Evolutionary conservation across 768 basidiomycete species (phyloP).

Genomic region (Stropharia rugosoannulata): DNA sequence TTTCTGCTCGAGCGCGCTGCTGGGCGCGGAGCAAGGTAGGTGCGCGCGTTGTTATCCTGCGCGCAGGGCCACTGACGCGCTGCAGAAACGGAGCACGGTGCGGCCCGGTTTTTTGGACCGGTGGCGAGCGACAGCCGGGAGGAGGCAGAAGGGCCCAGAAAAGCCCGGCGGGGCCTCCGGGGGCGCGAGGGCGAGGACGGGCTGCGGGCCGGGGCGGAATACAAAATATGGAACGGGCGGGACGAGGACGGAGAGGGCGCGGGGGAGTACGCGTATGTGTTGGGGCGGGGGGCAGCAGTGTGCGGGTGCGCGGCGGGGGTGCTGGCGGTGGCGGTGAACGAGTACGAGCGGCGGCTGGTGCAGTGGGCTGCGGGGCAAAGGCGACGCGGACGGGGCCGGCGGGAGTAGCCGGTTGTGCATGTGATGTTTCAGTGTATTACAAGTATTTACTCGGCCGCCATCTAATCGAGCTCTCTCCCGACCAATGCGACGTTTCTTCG

Average conservation of each 20-base stretch:
- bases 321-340: conserved; percentile 56
- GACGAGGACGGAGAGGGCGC: conserved; percentile 65
- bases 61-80: not conserved
- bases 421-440: conserved; percentile 1
- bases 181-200: conserved; percentile 10
- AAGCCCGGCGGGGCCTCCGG: conserved; percentile 8
- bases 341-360: conserved; percentile 62
- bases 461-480: conserved; percentile 3
- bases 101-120: conserved; percentile 12
- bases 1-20: conserved; percentile 61
- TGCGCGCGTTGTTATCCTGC: not conserved
- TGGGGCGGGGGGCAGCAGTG: conserved; percentile 52
- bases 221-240: conserved; percentile 63
- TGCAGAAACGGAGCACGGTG: conserved; percentile 13
- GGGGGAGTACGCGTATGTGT: conserved; percentile 46
- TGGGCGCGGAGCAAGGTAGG: conserved; percentile 26
- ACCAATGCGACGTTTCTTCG: conserved; percentile 64
- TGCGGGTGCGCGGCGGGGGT: conserved; percentile 53
- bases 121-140: conserved; percentile 3
- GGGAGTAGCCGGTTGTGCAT: not conserved
- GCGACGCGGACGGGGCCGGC: not conserved
- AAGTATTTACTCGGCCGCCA: not conserved
- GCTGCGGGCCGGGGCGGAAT: conserved; percentile 54
- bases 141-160: conserved; percentile 6
- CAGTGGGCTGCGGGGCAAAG: conserved; percentile 36